Base-by-base conservation (phyloP, 305 asterid genomes). In the Solanum aculeatissimum region DNA sequence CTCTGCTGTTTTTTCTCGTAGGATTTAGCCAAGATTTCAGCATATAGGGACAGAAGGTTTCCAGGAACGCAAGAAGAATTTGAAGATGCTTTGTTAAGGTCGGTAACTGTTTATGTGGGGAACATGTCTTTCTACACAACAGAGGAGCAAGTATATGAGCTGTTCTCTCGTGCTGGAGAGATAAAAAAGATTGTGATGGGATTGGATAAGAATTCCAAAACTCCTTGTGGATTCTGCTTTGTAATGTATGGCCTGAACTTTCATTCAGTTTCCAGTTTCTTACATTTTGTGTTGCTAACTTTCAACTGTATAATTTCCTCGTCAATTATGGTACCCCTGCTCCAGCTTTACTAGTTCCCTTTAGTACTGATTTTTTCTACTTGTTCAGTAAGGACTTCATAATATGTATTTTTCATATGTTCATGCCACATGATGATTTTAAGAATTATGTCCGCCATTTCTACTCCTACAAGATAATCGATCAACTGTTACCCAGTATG, bases 201-300 rank as follows among this genome's bases (percentile, higher is more conserved):
- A 83, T 90, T 97, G 92, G 99, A 97, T 86, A 97, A 97, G 90
- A 97, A 97, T 86, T 86, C 87, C 58, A 97, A 95, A 89, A 97
- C 99, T 57, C 98, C 99, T 11, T 97, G 99, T 86, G 99, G 98
- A 42, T 97, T 97, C 94, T 95, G 98, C 91, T 97, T 97, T 85
- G 88, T 95, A 80, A 57, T 93, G 99, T 97, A 87, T 91, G 97
- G 40, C 75, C 62, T 23, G 51, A 32, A 45, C 23, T 49, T 13
- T 49, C 57, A 32, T 60, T 58, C 53, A 19, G 19, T 63, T 66
- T 77, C 74, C 57, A 72, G 84, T 82, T 80, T 53, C 58, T 45
- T 11, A 54, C 60, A 78, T 84, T 55, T 25, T 9, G 63, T 4
- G n/a, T 55, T 83, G 55, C 14, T 32, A 18, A n/a, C 43, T 53